Percentiles rank a stretch among this genome's conserved stretches.
These are phyloP conservation scores for Aspergillus pseudonomiae DNA, from an alignment of 2,329 filamentous ascomycete genomes.

Conservation along the genomic window DNA sequence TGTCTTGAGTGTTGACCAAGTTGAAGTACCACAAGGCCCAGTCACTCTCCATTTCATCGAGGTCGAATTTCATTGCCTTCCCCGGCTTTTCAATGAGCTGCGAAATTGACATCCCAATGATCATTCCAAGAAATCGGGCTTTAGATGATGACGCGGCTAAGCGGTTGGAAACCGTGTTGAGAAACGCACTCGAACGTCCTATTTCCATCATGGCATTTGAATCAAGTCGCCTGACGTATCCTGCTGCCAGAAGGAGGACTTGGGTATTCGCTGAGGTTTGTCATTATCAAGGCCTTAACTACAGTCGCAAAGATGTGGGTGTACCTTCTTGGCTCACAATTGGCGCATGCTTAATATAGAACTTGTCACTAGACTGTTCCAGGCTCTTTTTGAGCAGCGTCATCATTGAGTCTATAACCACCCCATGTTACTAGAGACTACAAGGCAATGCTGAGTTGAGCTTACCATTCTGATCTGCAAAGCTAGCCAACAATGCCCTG, in stretches of 20 bases:
- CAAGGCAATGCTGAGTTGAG: not conserved
- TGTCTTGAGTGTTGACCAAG: slow-evolving; percentile 66
- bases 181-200: slow-evolving; percentile 71
- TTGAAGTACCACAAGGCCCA: slow-evolving; percentile 77
- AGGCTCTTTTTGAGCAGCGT: slow-evolving; percentile 68
- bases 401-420: slow-evolving; percentile 40
- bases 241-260: slow-evolving; percentile 73
- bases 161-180: slow-evolving; percentile 81
- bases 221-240: slow-evolving; percentile 70
- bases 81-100: slow-evolving; percentile 67
- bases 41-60: slow-evolving; percentile 73
- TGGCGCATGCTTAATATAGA: slow-evolving; percentile 84
- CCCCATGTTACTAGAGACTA: not conserved
- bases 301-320: not conserved
- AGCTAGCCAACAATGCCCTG: slow-evolving; percentile 64
- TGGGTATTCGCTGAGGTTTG: slow-evolving; percentile 71
- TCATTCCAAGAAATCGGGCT: slow-evolving; percentile 83
- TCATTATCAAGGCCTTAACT: slow-evolving; percentile 19
- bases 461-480: slow-evolving; percentile 57
- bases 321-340: slow-evolving; percentile 86
- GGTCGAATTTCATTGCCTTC: slow-evolving; percentile 77
- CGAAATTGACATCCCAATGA: slow-evolving; percentile 75
- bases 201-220: slow-evolving; percentile 69
- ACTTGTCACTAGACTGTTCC: slow-evolving; percentile 76
- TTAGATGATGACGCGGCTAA: slow-evolving; percentile 74